A percentile compares a stretch with the other conserved stretches of the same genome.
These are phyloP conservation scores for Endocalyx cinctus DNA, from an alignment of 2,329 filamentous ascomycete species.

Conservation along the genomic window DNA sequence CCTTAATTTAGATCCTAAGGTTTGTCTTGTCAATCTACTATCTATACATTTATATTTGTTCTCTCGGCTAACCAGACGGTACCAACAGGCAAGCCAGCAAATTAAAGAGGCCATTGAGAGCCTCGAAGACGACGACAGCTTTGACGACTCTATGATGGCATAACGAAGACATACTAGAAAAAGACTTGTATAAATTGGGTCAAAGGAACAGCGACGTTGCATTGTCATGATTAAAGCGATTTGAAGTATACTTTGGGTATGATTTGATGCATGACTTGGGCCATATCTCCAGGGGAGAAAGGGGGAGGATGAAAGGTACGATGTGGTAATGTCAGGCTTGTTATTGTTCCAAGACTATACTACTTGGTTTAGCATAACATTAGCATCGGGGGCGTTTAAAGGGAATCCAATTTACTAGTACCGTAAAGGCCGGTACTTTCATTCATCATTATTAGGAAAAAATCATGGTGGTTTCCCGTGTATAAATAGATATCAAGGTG, in stretches of 20 bases:
- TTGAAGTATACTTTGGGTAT: too few species aligned
- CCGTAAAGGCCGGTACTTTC: too few species aligned
- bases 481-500: conserved; percentile 19
- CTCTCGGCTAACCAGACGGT: background rate
- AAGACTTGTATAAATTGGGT: conserved; percentile 7
- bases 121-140: conserved; percentile 73
- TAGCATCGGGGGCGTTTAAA: conserved; percentile 25
- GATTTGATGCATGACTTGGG: too few species aligned
- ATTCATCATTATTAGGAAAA: too few species aligned
- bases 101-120: conserved; percentile 97
- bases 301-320: too few species aligned
- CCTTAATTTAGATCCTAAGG: conserved; percentile 93
- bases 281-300: too few species aligned
- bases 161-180: conserved; percentile 31
- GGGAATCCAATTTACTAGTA: too few species aligned
- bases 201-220: conserved; percentile 4
- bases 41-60: background rate
- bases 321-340: too few species aligned
- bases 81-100: conserved; percentile 77
- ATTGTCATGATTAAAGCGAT: conserved; percentile 8
- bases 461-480: conserved; percentile 21
- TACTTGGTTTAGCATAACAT: conserved; percentile 18
- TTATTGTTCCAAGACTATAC: too few species aligned
- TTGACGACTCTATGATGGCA: conserved; percentile 62
- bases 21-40: conserved; percentile 39